A percentile compares a stretch with the other conserved stretches of the same genome.
These are phyloP conservation scores for Torulaspora quercuum DNA, from an alignment of 805 yeast genomes.

Conservation along the genomic window DNA sequence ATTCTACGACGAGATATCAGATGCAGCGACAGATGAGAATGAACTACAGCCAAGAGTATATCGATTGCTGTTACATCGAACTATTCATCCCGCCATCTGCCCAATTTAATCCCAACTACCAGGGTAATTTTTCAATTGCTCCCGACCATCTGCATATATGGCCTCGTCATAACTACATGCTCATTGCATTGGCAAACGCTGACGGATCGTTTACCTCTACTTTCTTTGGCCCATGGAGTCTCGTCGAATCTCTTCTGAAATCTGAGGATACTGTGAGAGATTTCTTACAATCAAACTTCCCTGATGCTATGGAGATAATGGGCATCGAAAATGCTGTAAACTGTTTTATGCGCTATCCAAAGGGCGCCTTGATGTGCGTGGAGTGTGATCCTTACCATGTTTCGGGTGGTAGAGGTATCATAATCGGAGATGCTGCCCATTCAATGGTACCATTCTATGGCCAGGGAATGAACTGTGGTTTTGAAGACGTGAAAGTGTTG, in stretches of 20 bases:
- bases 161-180: conserved; percentile 86
- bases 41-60: conserved; percentile 71
- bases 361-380: conserved; percentile 74
- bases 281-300: conserved; percentile 62
- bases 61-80: conserved; percentile 82
- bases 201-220: conserved; percentile 90
- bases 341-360: conserved; percentile 59
- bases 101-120: conserved; percentile 25
- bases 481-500: conserved; percentile 79
- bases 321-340: conserved; percentile 52
- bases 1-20: conserved; percentile 66
- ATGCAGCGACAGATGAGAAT: conserved; percentile 64
- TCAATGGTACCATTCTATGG: conserved; percentile 98
- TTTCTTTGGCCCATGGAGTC: conserved; percentile 74
- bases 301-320: conserved; percentile 69
- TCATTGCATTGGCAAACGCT: conserved; percentile 80
- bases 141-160: conserved; percentile 86
- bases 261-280: conserved; percentile 43
- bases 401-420: conserved; percentile 52
- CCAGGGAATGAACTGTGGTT: conserved; percentile 95
- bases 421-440: conserved; percentile 93
- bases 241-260: conserved; percentile 50
- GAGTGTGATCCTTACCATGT: conserved; percentile 67
- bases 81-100: conserved; percentile 63
- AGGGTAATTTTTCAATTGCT: conserved; percentile 49